phyloP scores from a whole-genome alignment of 2,329 filamentous ascomycete species.

The Capronia coronata region DNA sequence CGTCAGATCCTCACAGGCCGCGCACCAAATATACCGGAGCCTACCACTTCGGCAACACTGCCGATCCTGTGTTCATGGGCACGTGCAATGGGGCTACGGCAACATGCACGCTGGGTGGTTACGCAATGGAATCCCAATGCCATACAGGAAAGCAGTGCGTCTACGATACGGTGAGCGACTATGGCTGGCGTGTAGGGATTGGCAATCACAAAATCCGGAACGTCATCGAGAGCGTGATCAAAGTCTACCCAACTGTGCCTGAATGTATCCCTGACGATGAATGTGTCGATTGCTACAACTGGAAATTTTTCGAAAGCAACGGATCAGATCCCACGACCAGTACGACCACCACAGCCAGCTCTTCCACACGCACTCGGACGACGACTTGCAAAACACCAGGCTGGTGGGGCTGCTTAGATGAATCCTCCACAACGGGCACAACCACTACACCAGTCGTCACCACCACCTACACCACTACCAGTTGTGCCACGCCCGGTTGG shows the following conservation, averaged over 20 bases:
- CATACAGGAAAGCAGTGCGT: conserved; percentile 82
- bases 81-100: conserved; percentile 87
- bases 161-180: conserved; percentile 86
- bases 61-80: conserved; percentile 90
- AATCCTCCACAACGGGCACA: conserved; percentile 39
- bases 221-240: conserved; percentile 81
- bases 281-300: conserved; percentile 83
- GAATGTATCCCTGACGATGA: conserved; percentile 67
- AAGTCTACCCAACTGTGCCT: conserved; percentile 74
- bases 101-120: conserved; percentile 82
- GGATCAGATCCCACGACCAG: conserved; percentile 69
- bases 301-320: conserved; percentile 95
- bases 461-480: conserved; percentile 35
- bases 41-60: conserved; percentile 91
- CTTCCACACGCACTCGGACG: conserved; percentile 65
- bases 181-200: conserved; percentile 86
- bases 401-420: conserved; percentile 68
- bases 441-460: conserved; percentile 32
- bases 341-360: conserved; percentile 49
- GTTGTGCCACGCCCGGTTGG: conserved; percentile 40
- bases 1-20: conserved; percentile 62
- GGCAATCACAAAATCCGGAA: conserved; percentile 84
- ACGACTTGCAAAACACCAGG: conserved; percentile 85
- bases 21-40: conserved; percentile 65
- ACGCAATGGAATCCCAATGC: conserved; percentile 88